Evolutionary conservation across 805 yeast genomes (phyloP), one percentile per base, ranked within the genome.

Genomic region (Nakazawaea pomicola): DNA sequence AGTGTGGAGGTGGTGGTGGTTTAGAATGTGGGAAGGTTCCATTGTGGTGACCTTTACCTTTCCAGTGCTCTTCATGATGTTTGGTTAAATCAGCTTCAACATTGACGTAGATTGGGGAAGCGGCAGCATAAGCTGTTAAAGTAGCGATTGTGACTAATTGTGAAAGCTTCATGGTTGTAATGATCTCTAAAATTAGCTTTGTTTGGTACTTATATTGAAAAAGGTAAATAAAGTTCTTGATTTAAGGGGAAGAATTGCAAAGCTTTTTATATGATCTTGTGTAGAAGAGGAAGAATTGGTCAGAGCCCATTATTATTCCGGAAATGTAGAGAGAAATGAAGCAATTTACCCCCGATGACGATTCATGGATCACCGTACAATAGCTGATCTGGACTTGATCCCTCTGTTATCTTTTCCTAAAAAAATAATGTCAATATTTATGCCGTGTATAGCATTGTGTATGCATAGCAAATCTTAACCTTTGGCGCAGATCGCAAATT

Each of bases 161-260:
- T 35, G 30, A 7, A 6, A 35, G 27, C 31, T 35, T 35, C 38
- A 35, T 35, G n/a, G n/a, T n/a, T n/a, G n/a, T n/a, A n/a, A n/a
- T n/a, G n/a, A n/a, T n/a, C n/a, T n/a, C n/a, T n/a, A n/a, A n/a
- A n/a, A n/a, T n/a, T n/a, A n/a, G n/a, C n/a, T n/a, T n/a, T n/a
- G n/a, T n/a, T n/a, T n/a, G n/a, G n/a, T n/a, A n/a, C n/a, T n/a
- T n/a, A n/a, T n/a, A n/a, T n/a, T n/a, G n/a, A n/a, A n/a, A n/a
- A n/a, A n/a, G n/a, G n/a, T n/a, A n/a, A 23, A 23, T 23, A 8
- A 8, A 23, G 25, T 8, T 10, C 7, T 23, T 8, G 10, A 23
- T 8, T 23, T 20, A 30, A 20, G 33, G 16, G 33, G 18, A 28
- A 12, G n/a, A 16, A 14, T 6, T 16, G 16, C 20, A 14, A 8